Base-by-base conservation (phyloP, 179 eudicot species). In the Corrigiola litoralis region DNA sequence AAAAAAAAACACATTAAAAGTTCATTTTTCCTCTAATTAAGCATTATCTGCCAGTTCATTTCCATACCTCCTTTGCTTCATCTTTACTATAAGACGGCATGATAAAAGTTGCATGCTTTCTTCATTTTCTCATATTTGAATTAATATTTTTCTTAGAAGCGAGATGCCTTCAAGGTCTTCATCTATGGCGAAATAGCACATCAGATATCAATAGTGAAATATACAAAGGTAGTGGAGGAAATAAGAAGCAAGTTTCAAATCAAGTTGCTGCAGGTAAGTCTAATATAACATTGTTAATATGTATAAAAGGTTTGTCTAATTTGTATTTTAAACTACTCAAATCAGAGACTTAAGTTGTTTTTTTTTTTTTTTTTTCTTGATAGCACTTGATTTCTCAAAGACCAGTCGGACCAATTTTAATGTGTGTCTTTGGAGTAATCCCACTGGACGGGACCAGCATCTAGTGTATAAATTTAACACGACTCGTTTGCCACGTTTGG, bases 181-280 rank as follows among this genome's bases (percentile, higher is more conserved):
- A 65, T 29, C 69, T 87, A 48, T 90, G 97, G 97, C 87, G 95
- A 49, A 84, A 81, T 65, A 87, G 80, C 70, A 83, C 92, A 53
- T 73, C 81, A 67, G 85, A 82, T 56, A 81, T 90, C 34, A 81
- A 87, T 57, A 70, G 81, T 75, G 92, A 87, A 82, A 74, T 90
- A 38, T 87, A 75, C 61, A 82, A 78, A 58, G 91, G 96, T 63
- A 83, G 62, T 45, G 44, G 70, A 66, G 92, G 84, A 6, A 90
- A 85, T 55, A 34, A 81, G 17, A 59, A 47, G 69, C 40, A 73
- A 68, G 79, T 77, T 72, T 23, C 48, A 38, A 90, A 85, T 72
- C 84, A 85, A 70, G 75, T 90, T 47, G 62, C 72, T 53, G 85
- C 87, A 79, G 95, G 97, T 90, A 60, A 50, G 63, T 66, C 17